Percentiles rank a stretch among this genome's conserved stretches.
phyloP scores from a whole-genome alignment of 1,284 basidiomycete genomes.

The Pseudozyma flocculosa region DNA sequence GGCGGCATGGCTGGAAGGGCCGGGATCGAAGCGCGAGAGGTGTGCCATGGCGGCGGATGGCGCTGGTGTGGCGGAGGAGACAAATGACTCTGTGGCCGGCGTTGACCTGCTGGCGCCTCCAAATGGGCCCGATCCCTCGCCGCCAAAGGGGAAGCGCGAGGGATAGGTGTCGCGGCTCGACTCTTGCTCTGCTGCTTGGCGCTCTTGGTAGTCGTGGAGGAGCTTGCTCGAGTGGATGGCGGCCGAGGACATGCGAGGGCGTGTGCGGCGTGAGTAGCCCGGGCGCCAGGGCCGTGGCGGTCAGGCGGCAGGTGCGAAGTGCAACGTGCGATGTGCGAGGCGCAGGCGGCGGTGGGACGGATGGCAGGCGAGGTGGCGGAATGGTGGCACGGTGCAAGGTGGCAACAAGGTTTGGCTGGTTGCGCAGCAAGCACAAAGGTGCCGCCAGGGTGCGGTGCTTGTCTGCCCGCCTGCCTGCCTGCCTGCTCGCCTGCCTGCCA shows the following conservation, averaged over 20 bases:
- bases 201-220: conserved; percentile 32
- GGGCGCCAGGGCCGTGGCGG: too few relatives aligned
- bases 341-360: too few relatives aligned
- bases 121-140: conserved; percentile 16
- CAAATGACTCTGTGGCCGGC: neutral
- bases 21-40: conserved; percentile 15
- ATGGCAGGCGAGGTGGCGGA: too few relatives aligned
- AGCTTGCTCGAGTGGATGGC: conserved; percentile 25
- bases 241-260: conserved; percentile 22
- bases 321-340: too few relatives aligned
- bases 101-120: conserved; percentile 10
- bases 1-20: conserved; percentile 1
- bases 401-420: too few relatives aligned
- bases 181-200: conserved; percentile 4
- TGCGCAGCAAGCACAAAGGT: too few relatives aligned
- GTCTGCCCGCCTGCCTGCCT: too few relatives aligned
- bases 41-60: conserved; percentile 6
- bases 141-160: conserved; percentile 28
- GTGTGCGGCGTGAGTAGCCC: too few relatives aligned
- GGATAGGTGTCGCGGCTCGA: conserved; percentile 7
- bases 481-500: too few relatives aligned
- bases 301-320: too few relatives aligned
- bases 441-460: too few relatives aligned
- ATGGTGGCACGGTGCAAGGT: too few relatives aligned
- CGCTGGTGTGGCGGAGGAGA: neutral